Percentiles rank a stretch among this genome's conserved stretches.
phyloP scores from a whole-genome alignment of 2,329 filamentous ascomycete genomes.

The Rutstroemia sp. region DNA sequence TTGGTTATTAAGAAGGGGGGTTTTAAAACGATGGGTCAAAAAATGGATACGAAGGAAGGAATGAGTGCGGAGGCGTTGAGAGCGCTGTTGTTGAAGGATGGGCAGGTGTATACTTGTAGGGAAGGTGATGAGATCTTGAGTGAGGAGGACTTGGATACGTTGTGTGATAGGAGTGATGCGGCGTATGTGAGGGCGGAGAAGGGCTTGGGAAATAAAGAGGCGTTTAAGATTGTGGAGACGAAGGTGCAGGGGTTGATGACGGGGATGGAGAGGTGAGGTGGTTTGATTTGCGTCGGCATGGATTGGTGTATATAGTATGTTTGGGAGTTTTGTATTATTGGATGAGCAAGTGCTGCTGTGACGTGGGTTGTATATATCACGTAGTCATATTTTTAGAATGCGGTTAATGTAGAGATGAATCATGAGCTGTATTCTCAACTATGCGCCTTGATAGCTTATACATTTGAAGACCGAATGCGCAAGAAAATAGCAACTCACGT shows the following conservation, averaged over 20 bases:
- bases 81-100: slow-evolving; percentile 62
- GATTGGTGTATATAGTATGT: neutral
- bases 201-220: slow-evolving; percentile 64
- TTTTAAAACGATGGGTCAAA: slow-evolving; percentile 63
- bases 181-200: slow-evolving; percentile 67
- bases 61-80: slow-evolving; percentile 55
- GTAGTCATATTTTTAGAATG: no score
- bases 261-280: slow-evolving; percentile 14
- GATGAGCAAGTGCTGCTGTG: neutral
- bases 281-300: neutral
- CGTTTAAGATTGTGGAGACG: slow-evolving; percentile 78
- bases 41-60: slow-evolving; percentile 41
- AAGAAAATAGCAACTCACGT: no score
- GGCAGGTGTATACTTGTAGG: slow-evolving; percentile 52
- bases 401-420: no score
- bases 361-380: neutral
- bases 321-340: neutral
- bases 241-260: slow-evolving; percentile 38
- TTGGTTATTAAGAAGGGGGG: slow-evolving; percentile 92
- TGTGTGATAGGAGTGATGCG: slow-evolving; percentile 64
- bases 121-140: slow-evolving; percentile 62
- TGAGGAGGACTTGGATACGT: slow-evolving; percentile 65
- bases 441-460: no score
- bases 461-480: no score
- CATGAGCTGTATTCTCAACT: no score